Conservation (phyloP, 2,329 filamentous ascomycete species). For the Paraphaeosphaeria minitans region DNA sequence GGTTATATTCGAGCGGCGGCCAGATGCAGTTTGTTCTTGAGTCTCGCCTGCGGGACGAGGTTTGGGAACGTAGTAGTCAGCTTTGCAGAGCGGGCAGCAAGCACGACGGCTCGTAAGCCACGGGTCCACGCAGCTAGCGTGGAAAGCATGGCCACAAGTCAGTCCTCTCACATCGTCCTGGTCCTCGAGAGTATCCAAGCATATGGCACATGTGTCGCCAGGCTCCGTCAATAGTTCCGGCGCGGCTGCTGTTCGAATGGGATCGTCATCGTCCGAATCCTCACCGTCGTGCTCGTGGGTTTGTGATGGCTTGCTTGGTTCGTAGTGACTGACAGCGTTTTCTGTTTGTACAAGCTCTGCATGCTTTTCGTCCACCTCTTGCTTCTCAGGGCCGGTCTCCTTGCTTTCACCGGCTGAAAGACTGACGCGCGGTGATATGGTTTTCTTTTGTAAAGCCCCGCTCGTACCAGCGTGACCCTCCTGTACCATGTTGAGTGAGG, state of each 20-base stretch:
- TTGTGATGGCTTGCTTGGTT: constrained; percentile 25
- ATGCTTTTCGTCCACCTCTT: constrained; percentile 23
- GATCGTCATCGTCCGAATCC: constrained; percentile 74
- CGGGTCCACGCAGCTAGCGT: constrained; percentile 91
- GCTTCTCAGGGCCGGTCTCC: constrained; percentile 29
- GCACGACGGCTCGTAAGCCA: constrained; percentile 94
- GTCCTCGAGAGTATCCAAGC: constrained; percentile 90
- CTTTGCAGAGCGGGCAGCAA: constrained; percentile 96
- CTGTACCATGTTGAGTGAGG: constrained; percentile 48
- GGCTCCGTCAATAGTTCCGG: constrained; percentile 80
- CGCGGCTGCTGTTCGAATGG: constrained; percentile 80
- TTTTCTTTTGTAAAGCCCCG: constrained; percentile 24
- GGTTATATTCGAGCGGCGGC: constrained; percentile 34
- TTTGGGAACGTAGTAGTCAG: constrained; percentile 96
- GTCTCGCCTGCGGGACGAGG: constrained; percentile 68
- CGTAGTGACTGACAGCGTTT: constrained; percentile 33
- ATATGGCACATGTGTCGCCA: constrained; percentile 95
- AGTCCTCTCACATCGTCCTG: constrained; percentile 94
- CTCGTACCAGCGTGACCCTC: constrained; percentile 56
- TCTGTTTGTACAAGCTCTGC: constrained; percentile 37
- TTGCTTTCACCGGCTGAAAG: constrained; percentile 22
- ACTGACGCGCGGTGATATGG: constrained; percentile 25
- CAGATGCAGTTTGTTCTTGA: constrained; percentile 30
- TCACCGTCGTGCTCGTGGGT: constrained; percentile 51
- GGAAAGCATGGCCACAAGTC: constrained; percentile 97